phyloP scores from a whole-genome alignment of 2,329 filamentous ascomycete species.

The Atkinsonella hypoxylon region DNA sequence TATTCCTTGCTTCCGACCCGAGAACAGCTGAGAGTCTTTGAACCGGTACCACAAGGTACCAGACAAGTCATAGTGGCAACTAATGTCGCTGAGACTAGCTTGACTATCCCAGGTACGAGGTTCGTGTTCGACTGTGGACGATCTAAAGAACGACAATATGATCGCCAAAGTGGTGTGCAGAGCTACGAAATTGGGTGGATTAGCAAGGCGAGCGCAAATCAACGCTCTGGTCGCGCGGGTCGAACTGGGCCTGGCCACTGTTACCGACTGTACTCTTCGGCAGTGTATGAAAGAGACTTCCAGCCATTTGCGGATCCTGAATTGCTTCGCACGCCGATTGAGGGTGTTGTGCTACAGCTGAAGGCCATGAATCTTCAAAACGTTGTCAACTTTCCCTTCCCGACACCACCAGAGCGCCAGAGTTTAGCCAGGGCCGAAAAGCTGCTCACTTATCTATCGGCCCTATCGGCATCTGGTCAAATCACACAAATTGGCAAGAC shows the following conservation, averaged over 20 bases:
- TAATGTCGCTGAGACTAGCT: constrained; percentile 92
- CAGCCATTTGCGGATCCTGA: constrained; percentile 78
- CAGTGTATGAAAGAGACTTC: constrained; percentile 85
- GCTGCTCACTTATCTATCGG: constrained; percentile 73
- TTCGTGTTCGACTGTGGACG: constrained; percentile 95
- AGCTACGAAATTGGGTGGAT: constrained; percentile 95
- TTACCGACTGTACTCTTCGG: constrained; percentile 88
- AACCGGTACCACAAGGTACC: constrained; percentile 68
- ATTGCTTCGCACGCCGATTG: constrained; percentile 80
- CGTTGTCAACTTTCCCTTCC: constrained; percentile 90
- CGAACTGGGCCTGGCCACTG: constrained; percentile 94
- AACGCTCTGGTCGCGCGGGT: constrained; percentile 85
- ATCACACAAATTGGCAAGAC: constrained; percentile 71
- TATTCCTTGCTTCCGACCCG: constrained; percentile 86
- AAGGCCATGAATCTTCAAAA: constrained; percentile 90
- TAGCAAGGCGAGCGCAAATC: constrained; percentile 89
- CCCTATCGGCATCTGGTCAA: constrained; percentile 57
- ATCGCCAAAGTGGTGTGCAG: constrained; percentile 80
- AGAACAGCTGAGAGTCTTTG: constrained; percentile 85
- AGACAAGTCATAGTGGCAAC: constrained; percentile 84
- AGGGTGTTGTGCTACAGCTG: constrained; percentile 83
- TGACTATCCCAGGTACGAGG: constrained; percentile 88
- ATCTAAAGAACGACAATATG: constrained; percentile 83
- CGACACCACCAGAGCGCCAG: constrained; percentile 69
- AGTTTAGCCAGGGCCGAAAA: constrained; percentile 76